These are phyloP conservation scores for Mycosphaerella sp. DNA, from an alignment of 2,329 filamentous ascomycete species.

Conservation along the genomic window DNA sequence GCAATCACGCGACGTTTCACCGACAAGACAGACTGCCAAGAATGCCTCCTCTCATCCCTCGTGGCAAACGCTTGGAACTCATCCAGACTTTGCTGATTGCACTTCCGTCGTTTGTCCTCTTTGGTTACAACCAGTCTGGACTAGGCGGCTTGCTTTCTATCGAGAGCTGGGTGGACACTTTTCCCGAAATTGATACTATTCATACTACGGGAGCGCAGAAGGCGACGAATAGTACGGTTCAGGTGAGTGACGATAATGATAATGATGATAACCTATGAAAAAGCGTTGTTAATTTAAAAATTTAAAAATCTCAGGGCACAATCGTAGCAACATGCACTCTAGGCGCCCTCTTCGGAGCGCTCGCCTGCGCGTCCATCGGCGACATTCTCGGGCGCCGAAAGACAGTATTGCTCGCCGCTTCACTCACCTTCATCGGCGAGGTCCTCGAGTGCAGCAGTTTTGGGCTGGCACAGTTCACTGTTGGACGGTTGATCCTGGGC, in stretches of 20 bases:
- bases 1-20: constrained; percentile 1
- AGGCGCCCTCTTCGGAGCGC: constrained; percentile 43
- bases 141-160: constrained; percentile 45
- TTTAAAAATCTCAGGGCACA: constrained; percentile 34
- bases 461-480: constrained; percentile 42
- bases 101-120: constrained; percentile 42
- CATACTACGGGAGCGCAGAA: constrained; percentile 37
- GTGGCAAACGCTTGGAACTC: constrained; percentile 22
- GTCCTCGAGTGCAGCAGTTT: constrained; percentile 43
- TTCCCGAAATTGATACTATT: constrained; percentile 47
- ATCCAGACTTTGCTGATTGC: constrained; percentile 36
- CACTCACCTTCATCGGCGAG: constrained; percentile 40
- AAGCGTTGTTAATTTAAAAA: too few species aligned
- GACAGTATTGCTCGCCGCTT: constrained; percentile 40
- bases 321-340: constrained; percentile 43
- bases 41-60: constrained; percentile 16
- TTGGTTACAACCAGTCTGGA: constrained; percentile 50
- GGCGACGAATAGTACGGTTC: constrained; percentile 41
- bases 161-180: constrained; percentile 39
- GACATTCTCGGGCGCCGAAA: constrained; percentile 43
- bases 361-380: constrained; percentile 43
- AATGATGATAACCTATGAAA: too few species aligned
- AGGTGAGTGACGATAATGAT: too few species aligned
- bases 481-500: constrained; percentile 43
- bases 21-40: constrained; percentile 3